Evolutionary conservation across 768 basidiomycete genomes (phyloP).

Genomic region (Psilocybe sp.): DNA sequence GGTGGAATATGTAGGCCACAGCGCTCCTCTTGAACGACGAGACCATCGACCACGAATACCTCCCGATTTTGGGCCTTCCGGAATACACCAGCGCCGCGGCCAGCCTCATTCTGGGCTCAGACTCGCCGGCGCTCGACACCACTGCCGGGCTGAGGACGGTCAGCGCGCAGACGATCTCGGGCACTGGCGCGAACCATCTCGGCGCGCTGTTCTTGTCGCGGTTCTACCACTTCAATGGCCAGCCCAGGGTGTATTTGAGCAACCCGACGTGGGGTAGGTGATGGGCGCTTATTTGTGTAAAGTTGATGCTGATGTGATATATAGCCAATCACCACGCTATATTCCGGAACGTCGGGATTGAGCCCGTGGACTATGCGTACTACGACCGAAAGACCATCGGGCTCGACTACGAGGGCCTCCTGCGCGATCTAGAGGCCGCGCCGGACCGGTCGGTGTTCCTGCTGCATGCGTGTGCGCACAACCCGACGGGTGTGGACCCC

Average conservation of each 20-base stretch:
- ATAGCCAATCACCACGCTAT: constrained; percentile 88
- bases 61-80: constrained; percentile 85
- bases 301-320: constrained; percentile 5
- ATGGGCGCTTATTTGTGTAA: not conserved
- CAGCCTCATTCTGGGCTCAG: constrained; percentile 74
- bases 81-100: constrained; percentile 82
- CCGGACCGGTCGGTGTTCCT: constrained; percentile 81
- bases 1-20: constrained; percentile 62
- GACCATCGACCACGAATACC: constrained; percentile 85
- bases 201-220: constrained; percentile 82
- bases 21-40: constrained; percentile 65
- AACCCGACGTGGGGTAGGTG: constrained; percentile 91
- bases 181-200: constrained; percentile 94
- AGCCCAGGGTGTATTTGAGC: constrained; percentile 78
- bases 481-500: constrained; percentile 95
- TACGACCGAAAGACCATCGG: constrained; percentile 89
- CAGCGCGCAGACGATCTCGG: constrained; percentile 91
- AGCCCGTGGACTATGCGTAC: constrained; percentile 89
- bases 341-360: constrained; percentile 86
- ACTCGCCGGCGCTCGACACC: constrained; percentile 69
- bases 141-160: constrained; percentile 47
- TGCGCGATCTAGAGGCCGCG: constrained; percentile 57
- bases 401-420: constrained; percentile 74
- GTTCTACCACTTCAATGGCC: constrained; percentile 73
- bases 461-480: constrained; percentile 93